Conservation (phyloP, 352 stramenopile genomes). For the Phytophthora rubi region DNA sequence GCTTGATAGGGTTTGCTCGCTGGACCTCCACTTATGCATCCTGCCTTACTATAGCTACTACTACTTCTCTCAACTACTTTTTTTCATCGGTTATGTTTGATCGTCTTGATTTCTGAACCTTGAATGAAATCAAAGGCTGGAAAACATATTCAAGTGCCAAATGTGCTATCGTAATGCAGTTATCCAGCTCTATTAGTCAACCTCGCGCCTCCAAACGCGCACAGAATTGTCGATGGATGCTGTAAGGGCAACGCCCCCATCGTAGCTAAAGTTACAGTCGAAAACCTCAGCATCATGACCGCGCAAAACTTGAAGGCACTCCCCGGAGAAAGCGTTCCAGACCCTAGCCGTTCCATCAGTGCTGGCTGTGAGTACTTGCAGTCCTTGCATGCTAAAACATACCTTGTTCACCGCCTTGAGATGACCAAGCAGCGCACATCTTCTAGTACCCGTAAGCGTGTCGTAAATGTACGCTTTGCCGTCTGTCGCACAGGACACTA, state of each 20-base stretch:
- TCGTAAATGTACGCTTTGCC: conserved; percentile 75
- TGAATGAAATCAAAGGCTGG: not conserved
- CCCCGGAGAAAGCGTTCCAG: conserved; percentile 74
- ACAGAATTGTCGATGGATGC: conserved; percentile 72
- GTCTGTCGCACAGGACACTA: conserved; percentile 58
- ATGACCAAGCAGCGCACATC: conserved; percentile 57
- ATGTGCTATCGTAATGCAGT: not conserved
- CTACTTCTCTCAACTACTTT: conserved; percentile 42
- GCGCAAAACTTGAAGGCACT: conserved; percentile 65
- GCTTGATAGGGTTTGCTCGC: conserved; percentile 20
- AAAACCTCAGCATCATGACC: conserved; percentile 77
- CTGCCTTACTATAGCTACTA: conserved; percentile 40
- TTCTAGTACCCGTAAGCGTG: conserved; percentile 63
- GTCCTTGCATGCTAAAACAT: conserved; percentile 74
- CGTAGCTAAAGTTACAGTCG: conserved; percentile 69
- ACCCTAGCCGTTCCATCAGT: conserved; percentile 62
- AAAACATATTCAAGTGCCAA: not conserved
- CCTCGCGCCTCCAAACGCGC: conserved; percentile 55
- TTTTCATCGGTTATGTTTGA: conserved; percentile 23
- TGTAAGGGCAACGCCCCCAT: conserved; percentile 53
- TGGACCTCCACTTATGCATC: conserved; percentile 29
- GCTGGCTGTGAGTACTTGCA: conserved; percentile 63
- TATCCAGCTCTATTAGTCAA: conserved; percentile 4
- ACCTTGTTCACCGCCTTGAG: conserved; percentile 52
- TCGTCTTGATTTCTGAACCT: not conserved